Evolutionary conservation across 257 asterid genomes (phyloP).

Genomic region (Verbena officinalis): DNA sequence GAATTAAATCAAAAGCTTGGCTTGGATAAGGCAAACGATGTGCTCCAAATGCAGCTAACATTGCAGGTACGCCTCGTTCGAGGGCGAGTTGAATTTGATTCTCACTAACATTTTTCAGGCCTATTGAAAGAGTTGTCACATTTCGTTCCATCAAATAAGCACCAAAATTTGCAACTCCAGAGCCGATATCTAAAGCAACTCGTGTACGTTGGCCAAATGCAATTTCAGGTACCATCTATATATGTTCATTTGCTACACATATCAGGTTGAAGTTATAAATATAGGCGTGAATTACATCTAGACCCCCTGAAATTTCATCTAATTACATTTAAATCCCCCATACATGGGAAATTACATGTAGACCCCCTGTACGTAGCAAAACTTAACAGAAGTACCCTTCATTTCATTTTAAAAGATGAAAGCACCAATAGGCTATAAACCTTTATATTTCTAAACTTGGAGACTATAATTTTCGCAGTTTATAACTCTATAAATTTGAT

Average conservation of each 20-base stretch:
- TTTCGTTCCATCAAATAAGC: conserved; percentile 55
- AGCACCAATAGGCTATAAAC: no score
- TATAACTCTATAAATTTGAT: no score
- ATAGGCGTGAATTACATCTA: neutral
- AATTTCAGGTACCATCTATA: conserved; percentile 61
- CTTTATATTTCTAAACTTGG: no score
- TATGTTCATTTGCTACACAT: conserved; percentile 12
- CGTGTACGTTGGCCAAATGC: conserved; percentile 56
- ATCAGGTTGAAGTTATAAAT: conserved; percentile 22
- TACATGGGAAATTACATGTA: no score
- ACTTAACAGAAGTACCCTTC: no score
- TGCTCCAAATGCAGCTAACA: conserved; percentile 49
- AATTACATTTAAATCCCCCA: no score
- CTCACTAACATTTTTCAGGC: conserved; percentile 44
- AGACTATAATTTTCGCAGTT: no score
- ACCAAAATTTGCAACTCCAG: conserved; percentile 60
- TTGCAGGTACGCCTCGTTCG: conserved; percentile 72
- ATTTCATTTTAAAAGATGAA: no score
- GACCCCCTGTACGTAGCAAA: no score
- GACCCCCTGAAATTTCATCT: no score
- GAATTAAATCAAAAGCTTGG: conserved; percentile 69
- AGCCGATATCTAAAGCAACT: conserved; percentile 57
- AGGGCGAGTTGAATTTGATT: conserved; percentile 56
- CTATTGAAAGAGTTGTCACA: conserved; percentile 61
- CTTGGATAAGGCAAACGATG: conserved; percentile 61